phyloP scores from a whole-genome alignment of 192 early-diverging fungal genomes.

The Mortierella antarctica region DNA sequence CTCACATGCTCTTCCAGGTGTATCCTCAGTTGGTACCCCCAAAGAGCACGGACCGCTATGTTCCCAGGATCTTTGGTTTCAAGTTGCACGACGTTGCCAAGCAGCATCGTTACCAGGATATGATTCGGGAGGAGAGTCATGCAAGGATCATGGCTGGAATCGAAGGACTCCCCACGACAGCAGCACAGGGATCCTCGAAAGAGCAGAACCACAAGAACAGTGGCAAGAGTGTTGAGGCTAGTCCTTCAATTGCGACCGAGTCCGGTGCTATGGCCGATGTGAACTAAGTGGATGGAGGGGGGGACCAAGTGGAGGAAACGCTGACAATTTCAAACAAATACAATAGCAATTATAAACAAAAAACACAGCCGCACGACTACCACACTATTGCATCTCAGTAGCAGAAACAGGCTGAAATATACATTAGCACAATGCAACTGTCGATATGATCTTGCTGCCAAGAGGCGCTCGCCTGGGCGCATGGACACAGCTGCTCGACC shows the following conservation, averaged over 20 bases:
- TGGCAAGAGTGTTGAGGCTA: conserved; percentile 24
- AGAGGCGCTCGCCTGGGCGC: too few relatives aligned
- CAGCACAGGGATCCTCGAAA: conserved; percentile 19
- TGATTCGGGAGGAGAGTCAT: conserved; percentile 77
- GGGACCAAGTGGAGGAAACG: not conserved
- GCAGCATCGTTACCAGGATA: conserved; percentile 93
- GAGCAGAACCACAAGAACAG: conserved; percentile 20
- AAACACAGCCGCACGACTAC: not conserved
- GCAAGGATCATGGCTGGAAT: conserved; percentile 58
- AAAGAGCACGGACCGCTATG: conserved; percentile 84
- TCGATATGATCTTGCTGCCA: too few relatives aligned
- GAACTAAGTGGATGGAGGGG: conserved; percentile 12
- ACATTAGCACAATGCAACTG: too few relatives aligned
- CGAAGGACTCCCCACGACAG: conserved; percentile 43
- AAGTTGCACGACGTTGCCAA: conserved; percentile 88
- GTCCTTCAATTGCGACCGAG: conserved; percentile 11
- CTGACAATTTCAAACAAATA: not conserved
- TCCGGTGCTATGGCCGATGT: conserved; percentile 51
- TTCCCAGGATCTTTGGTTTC: conserved; percentile 99
- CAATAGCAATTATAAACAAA: not conserved
- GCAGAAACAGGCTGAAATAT: too few relatives aligned
- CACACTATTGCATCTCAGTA: too few relatives aligned
- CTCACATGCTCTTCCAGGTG: conserved; percentile 95
- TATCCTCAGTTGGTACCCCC: conserved; percentile 85
- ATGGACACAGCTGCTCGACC: too few relatives aligned